Evolutionary conservation across 1,284 basidiomycete genomes (phyloP).

Genomic region (Pseudomicrostroma phylloplanum): DNA sequence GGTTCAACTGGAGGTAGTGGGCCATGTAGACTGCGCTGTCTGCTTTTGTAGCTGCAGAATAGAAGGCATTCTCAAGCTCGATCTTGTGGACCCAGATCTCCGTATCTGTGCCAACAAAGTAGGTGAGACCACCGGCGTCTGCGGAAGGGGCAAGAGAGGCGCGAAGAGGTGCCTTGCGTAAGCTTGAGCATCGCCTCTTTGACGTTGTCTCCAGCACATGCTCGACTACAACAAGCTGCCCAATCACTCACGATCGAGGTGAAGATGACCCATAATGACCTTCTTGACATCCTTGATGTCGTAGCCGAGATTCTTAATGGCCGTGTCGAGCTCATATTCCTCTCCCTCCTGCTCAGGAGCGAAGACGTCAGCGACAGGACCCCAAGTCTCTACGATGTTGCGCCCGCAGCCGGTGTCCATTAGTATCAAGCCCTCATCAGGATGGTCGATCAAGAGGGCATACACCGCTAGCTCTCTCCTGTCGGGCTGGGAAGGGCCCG

Average conservation of each 20-base stretch:
- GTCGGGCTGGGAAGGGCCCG: slow-evolving; percentile 22
- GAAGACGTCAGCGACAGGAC: slow-evolving; percentile 28
- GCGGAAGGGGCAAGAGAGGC: slow-evolving; percentile 12
- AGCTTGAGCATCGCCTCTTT: background rate
- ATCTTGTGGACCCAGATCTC: slow-evolving; percentile 45
- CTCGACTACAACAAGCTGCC: too few relatives aligned
- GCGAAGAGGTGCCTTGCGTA: background rate
- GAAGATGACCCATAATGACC: slow-evolving; percentile 20
- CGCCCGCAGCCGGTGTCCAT: slow-evolving; percentile 46
- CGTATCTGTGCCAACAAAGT: slow-evolving; percentile 31
- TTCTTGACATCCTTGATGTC: slow-evolving; percentile 33
- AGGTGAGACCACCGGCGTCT: slow-evolving; percentile 38
- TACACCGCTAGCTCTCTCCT: slow-evolving; percentile 36
- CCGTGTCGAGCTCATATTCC: slow-evolving; percentile 44
- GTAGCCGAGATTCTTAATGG: slow-evolving; percentile 39
- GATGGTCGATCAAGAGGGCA: slow-evolving; percentile 43
- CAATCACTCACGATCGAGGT: background rate
- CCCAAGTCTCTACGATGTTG: slow-evolving; percentile 24
- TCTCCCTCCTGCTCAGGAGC: slow-evolving; percentile 21
- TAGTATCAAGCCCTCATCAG: slow-evolving; percentile 41
- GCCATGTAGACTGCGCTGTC: slow-evolving; percentile 34
- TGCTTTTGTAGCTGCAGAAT: slow-evolving; percentile 33
- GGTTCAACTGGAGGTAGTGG: slow-evolving; percentile 30
- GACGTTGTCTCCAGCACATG: background rate
- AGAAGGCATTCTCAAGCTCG: slow-evolving; percentile 41